phyloP scores from a whole-genome alignment of 1,284 basidiomycete species.

The Xerocomus minutiporus region DNA sequence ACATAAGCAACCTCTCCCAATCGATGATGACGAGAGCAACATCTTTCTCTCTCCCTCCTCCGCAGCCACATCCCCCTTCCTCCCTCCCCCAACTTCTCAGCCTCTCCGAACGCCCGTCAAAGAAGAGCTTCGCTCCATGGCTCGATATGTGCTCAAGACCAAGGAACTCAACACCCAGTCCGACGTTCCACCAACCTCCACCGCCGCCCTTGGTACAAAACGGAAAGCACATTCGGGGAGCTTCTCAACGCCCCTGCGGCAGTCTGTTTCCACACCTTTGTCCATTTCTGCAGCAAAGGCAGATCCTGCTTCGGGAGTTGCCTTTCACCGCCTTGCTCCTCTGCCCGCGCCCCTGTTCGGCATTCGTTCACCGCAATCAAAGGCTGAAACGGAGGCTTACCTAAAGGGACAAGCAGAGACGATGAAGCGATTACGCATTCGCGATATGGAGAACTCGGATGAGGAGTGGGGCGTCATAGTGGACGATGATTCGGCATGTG shows the following conservation, averaged over 20 bases:
- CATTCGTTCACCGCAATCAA: constrained; percentile 50
- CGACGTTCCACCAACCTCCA: constrained; percentile 13
- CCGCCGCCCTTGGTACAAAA: constrained; percentile 50
- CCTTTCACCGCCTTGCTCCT: constrained; percentile 62
- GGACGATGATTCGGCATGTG: constrained; percentile 48
- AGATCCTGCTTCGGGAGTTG: constrained; percentile 29
- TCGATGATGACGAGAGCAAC: constrained; percentile 53
- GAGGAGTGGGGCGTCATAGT: constrained; percentile 40
- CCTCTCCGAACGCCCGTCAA: constrained; percentile 55
- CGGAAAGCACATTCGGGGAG: constrained; percentile 43
- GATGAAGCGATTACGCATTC: constrained; percentile 59
- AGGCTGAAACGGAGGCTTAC: constrained; percentile 59
- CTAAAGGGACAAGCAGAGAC: constrained; percentile 61
- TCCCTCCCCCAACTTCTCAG: constrained; percentile 41
- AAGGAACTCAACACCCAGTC: constrained; percentile 32
- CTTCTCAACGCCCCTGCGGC: constrained; percentile 44
- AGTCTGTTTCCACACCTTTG: constrained; percentile 44
- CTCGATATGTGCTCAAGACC: constrained; percentile 30
- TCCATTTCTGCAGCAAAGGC: constrained; percentile 42
- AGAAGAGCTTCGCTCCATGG: constrained; percentile 34
- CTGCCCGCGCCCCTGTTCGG: constrained; percentile 56
- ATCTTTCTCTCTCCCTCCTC: constrained; percentile 51
- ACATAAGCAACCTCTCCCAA: constrained; percentile 42
- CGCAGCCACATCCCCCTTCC: constrained; percentile 35
- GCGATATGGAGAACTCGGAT: constrained; percentile 46